Percentiles rank a stretch among this genome's conserved stretches.
These are phyloP conservation scores for Candida pseudofarinosa DNA, from an alignment of 805 yeast genomes.

Conservation along the genomic window DNA sequence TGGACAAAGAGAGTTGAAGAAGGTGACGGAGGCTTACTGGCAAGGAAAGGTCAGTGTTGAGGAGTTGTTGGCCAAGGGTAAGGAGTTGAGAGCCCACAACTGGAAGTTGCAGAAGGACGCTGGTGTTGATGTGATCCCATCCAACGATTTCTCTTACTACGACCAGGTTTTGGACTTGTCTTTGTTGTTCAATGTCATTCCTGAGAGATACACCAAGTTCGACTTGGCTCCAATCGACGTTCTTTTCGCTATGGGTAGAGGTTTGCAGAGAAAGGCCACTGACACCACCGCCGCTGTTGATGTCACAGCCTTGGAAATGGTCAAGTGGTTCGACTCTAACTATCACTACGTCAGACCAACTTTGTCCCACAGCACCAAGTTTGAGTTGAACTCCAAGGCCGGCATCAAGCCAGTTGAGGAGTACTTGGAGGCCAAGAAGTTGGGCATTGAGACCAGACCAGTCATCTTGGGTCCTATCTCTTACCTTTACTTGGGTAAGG, in stretches of 20 bases:
- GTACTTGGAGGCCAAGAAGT: slow-evolving; percentile 94
- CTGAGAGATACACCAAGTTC: slow-evolving; percentile 94
- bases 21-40: slow-evolving; percentile 99
- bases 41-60: slow-evolving; percentile 84
- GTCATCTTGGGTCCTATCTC: slow-evolving; percentile 96
- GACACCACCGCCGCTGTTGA: slow-evolving; percentile 86
- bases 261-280: slow-evolving; percentile 95
- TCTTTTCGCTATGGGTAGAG: slow-evolving; percentile 99
- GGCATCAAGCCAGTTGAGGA: slow-evolving; percentile 97
- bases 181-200: slow-evolving; percentile 88
- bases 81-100: slow-evolving; percentile 91
- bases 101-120: slow-evolving; percentile 97
- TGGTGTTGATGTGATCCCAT: slow-evolving; percentile 95
- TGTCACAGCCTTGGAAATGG: slow-evolving; percentile 99
- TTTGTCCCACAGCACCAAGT: slow-evolving; percentile 88
- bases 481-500: slow-evolving; percentile 91
- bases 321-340: slow-evolving; percentile 99
- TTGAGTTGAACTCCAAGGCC: slow-evolving; percentile 71
- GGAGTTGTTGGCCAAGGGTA: slow-evolving; percentile 86
- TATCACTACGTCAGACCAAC: slow-evolving; percentile 99
- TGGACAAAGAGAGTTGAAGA: slow-evolving; percentile 98
- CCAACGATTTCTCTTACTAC: slow-evolving; percentile 97
- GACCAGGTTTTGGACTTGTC: slow-evolving; percentile 96
- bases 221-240: slow-evolving; percentile 86
- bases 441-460: slow-evolving; percentile 97